Conservation (phyloP, 164 flowering plant genomes). For the Dillenia suffruticosa region DNA sequence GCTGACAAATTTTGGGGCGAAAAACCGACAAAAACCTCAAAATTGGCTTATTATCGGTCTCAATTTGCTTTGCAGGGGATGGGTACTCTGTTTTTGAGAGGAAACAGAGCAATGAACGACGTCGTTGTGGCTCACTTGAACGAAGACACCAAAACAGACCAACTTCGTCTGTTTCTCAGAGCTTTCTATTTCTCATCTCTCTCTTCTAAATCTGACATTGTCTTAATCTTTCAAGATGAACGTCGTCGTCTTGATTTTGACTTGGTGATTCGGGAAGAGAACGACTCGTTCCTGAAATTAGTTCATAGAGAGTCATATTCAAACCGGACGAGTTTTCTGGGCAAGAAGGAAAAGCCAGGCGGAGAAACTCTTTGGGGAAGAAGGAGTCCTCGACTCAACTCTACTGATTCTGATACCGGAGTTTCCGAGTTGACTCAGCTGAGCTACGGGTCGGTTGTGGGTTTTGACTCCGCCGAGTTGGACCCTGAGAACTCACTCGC, state of each 20-base stretch:
- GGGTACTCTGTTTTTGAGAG: conserved; percentile 64
- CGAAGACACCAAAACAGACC: conserved; percentile 30
- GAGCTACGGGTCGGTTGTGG: conserved; percentile 79
- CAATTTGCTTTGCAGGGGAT: conserved; percentile 63
- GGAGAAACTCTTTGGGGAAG: conserved; percentile 70
- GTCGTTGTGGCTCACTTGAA: conserved; percentile 60
- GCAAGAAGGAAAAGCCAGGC: conserved; percentile 22
- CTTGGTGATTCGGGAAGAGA: conserved; percentile 42
- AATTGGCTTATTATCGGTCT: background rate
- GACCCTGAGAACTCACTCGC: conserved; percentile 81
- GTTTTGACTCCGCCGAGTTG: conserved; percentile 66
- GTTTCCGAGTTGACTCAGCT: conserved; percentile 29
- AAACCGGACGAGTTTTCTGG: conserved; percentile 2
- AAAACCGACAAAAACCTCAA: background rate
- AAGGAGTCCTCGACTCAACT: conserved; percentile 12
- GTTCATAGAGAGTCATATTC: conserved; percentile 17
- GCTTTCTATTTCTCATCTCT: conserved; percentile 49
- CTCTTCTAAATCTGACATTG: conserved; percentile 48
- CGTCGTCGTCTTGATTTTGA: conserved; percentile 7
- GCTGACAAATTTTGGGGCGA: conserved; percentile 2
- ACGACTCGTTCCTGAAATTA: conserved; percentile 50
- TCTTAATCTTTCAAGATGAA: conserved; percentile 30
- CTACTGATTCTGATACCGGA: conserved; percentile 11
- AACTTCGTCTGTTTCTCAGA: conserved; percentile 49
- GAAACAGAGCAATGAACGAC: conserved; percentile 65